Conservation (phyloP, 306 rosid species). For the Medicago arabica region DNA sequence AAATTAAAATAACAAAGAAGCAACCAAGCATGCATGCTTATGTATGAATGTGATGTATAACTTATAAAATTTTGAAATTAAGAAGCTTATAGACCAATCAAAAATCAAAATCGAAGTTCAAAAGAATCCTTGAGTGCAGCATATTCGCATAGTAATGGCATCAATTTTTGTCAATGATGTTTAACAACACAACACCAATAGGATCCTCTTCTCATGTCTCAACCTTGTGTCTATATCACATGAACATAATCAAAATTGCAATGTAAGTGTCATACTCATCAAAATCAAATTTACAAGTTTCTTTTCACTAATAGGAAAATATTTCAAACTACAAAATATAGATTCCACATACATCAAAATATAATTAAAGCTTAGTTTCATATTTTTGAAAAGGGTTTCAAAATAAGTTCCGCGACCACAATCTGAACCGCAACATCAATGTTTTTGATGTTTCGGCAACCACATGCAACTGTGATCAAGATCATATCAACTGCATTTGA, state of each 20-base stretch:
- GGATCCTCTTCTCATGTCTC: neutral
- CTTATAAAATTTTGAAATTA: neutral
- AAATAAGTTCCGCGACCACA: neutral
- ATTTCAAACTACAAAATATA: neutral
- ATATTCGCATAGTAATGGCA: constrained; percentile 29
- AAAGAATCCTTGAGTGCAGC: constrained; percentile 5
- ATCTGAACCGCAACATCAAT: neutral
- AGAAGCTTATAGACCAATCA: constrained; percentile 5
- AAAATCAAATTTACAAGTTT: neutral
- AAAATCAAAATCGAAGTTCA: constrained; percentile 11
- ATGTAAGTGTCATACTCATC: constrained; percentile 11
- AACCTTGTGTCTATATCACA: constrained; percentile 14
- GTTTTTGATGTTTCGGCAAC: neutral
- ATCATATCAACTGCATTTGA: neutral
- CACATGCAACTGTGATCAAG: neutral
- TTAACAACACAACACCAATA: neutral
- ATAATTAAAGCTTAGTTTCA: too few species aligned
- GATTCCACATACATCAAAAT: neutral
- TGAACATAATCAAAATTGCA: neutral
- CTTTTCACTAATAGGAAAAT: neutral
- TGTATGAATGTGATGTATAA: constrained; percentile 11
- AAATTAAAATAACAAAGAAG: neutral
- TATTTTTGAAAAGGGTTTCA: neutral
- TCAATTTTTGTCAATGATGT: constrained; percentile 18
- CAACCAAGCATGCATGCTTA: constrained; percentile 6